Evolutionary conservation across 495 filamentous ascomycete species (phyloP).

Genomic region (Massariosphaeria phaeospora): DNA sequence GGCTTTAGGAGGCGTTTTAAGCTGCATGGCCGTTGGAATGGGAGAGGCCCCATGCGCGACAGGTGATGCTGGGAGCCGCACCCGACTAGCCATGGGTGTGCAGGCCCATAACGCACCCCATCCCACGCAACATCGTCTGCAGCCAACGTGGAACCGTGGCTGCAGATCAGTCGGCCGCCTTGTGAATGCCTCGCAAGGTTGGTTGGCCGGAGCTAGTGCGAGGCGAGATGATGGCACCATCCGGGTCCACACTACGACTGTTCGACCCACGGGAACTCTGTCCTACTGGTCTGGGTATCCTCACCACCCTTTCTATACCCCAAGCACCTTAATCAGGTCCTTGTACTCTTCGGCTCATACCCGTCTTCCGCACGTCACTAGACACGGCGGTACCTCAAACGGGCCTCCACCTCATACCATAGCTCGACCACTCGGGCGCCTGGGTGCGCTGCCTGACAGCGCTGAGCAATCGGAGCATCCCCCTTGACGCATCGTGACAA

Average conservation of each 20-base stretch:
- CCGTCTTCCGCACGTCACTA: constrained; percentile 18
- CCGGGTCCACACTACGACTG: not conserved
- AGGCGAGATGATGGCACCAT: constrained; percentile 21
- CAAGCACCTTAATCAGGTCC: constrained; percentile 22
- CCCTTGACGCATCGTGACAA: constrained; percentile 12
- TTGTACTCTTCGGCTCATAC: constrained; percentile 12
- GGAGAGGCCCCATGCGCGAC: constrained; percentile 1
- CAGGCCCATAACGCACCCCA: constrained; percentile 5
- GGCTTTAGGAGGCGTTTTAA: constrained; percentile 5
- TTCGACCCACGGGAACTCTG: constrained; percentile 9
- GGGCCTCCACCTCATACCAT: constrained; percentile 17
- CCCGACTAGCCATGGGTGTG: constrained; percentile 12
- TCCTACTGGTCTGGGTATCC: constrained; percentile 1
- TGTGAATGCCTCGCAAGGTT: constrained; percentile 4
- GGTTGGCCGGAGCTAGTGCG: constrained; percentile 3
- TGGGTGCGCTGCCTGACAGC: constrained; percentile 8
- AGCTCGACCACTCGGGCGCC: constrained; percentile 16
- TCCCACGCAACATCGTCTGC: constrained; percentile 15
- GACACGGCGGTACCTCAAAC: constrained; percentile 28
- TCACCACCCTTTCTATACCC: constrained; percentile 15
- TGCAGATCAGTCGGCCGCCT: constrained; percentile 22
- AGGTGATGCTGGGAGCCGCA: constrained; percentile 20
- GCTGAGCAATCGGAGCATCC: constrained; percentile 9
- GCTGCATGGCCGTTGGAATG: constrained; percentile 16
- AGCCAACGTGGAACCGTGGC: constrained; percentile 29